Conservation (phyloP, 441 rosid genomes). For the Isatis lusitanica region DNA sequence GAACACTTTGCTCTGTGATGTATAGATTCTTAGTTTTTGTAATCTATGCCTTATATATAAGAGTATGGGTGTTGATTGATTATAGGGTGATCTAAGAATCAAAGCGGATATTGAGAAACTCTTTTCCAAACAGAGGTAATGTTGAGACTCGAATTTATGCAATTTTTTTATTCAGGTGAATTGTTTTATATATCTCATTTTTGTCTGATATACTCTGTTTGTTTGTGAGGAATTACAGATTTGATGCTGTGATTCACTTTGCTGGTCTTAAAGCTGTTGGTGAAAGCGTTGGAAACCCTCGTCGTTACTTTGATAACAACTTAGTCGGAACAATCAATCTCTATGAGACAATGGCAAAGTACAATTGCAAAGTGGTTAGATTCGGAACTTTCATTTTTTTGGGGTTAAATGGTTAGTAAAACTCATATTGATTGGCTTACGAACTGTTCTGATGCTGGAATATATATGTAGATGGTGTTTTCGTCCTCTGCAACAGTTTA, state of each 20-base stretch:
- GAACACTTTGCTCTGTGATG: not conserved
- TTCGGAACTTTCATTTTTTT: not conserved
- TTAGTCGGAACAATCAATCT: constrained; percentile 65
- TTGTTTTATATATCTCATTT: not conserved
- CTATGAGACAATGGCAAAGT: constrained; percentile 57
- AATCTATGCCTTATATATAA: not conserved
- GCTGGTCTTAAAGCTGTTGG: constrained; percentile 74
- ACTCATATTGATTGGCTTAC: not conserved
- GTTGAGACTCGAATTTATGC: not conserved
- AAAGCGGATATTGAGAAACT: constrained; percentile 58
- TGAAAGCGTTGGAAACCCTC: constrained; percentile 58
- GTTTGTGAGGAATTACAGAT: constrained; percentile 36
- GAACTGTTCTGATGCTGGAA: not conserved
- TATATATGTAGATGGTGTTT: constrained; percentile 52
- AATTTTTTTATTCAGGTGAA: not conserved
- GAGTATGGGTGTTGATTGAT: constrained; percentile 1
- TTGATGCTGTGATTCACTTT: constrained; percentile 68
- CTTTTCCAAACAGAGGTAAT: constrained; percentile 54
- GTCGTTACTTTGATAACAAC: constrained; percentile 60
- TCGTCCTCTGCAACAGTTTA: constrained; percentile 81
- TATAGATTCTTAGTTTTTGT: constrained; percentile 1
- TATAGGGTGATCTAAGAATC: constrained; percentile 68
- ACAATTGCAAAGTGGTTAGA: constrained; percentile 58
- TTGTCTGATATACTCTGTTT: constrained; percentile 2
- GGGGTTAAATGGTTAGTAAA: not conserved